Conservation (phyloP, 2,329 filamentous ascomycete species). For the Aureobasidium subglaciale region DNA sequence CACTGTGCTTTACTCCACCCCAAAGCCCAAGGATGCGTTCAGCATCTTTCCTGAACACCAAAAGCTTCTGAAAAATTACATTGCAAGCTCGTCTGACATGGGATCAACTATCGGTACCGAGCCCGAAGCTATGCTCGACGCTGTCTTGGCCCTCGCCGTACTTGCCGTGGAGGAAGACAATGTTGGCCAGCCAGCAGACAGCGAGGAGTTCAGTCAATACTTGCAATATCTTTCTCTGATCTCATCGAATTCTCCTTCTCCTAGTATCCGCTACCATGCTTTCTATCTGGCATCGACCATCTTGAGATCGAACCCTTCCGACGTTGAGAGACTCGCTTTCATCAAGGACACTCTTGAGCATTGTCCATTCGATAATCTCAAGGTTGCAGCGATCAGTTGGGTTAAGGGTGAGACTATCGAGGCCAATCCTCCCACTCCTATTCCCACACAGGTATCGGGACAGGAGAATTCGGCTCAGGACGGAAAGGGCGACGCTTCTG, state of each 20-base stretch:
- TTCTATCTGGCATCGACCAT: constrained; percentile 44
- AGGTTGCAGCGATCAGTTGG: constrained; percentile 53
- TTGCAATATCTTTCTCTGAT: constrained; percentile 43
- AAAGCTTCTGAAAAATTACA: constrained; percentile 44
- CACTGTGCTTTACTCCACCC: constrained; percentile 40
- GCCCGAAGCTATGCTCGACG: constrained; percentile 48
- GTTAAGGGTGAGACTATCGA: constrained; percentile 53
- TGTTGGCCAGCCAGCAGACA: constrained; percentile 40
- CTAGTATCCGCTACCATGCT: constrained; percentile 41
- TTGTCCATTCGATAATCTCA: constrained; percentile 47
- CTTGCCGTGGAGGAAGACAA: constrained; percentile 41
- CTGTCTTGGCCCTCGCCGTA: constrained; percentile 46
- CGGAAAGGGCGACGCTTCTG: constrained; percentile 22
- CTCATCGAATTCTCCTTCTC: constrained; percentile 42
- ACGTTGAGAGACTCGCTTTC: constrained; percentile 45
- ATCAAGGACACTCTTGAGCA: constrained; percentile 50
- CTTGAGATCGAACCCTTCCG: constrained; percentile 48
- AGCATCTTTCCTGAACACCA: constrained; percentile 49
- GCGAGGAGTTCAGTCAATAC: constrained; percentile 48
- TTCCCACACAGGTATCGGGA: constrained; percentile 15
- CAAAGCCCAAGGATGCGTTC: constrained; percentile 26
- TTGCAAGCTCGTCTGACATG: constrained; percentile 36
- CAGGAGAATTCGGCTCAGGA: not conserved
- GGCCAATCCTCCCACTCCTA: constrained; percentile 30
- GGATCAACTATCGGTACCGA: constrained; percentile 36